These are phyloP conservation scores for Hypoxylon sp. DNA, from an alignment of 2,329 filamentous ascomycete species.

Conservation along the genomic window DNA sequence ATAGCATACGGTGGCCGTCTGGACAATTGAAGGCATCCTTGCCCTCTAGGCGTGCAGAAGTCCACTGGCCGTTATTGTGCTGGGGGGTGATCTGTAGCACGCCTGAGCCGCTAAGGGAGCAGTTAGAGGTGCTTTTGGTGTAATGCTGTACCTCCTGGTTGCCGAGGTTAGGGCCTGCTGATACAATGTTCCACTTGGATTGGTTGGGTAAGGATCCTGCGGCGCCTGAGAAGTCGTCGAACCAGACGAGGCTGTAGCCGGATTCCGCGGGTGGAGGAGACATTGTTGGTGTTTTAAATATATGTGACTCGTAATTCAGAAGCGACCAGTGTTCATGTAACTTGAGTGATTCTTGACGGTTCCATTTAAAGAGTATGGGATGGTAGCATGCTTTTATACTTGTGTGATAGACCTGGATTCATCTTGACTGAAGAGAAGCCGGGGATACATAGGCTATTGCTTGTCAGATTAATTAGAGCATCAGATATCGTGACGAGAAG, in stretches of 20 bases:
- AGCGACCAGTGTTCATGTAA: not conserved
- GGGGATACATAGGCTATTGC: not conserved
- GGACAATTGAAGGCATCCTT: slow-evolving; percentile 43
- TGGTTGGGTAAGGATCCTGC: slow-evolving; percentile 36
- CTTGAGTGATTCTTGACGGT: not conserved
- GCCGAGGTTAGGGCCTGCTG: slow-evolving; percentile 35
- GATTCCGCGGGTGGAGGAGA: slow-evolving; percentile 33
- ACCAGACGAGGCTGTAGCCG: slow-evolving; percentile 37
- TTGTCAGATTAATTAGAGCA: not conserved
- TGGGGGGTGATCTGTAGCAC: slow-evolving; percentile 41
- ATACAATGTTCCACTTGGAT: slow-evolving; percentile 42
- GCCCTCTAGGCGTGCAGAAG: slow-evolving; percentile 45
- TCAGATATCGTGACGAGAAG: not conserved
- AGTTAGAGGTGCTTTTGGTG: slow-evolving; percentile 37
- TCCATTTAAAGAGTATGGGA: not conserved
- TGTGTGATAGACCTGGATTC: not conserved
- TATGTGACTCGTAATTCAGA: not conserved
- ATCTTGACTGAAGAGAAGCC: not conserved
- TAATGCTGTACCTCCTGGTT: slow-evolving; percentile 45
- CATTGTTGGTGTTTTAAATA: slow-evolving; percentile 10
- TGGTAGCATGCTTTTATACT: not conserved
- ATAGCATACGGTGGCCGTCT: slow-evolving; percentile 36
- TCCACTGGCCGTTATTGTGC: slow-evolving; percentile 41
- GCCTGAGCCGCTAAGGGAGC: slow-evolving; percentile 34
- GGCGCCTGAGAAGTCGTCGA: slow-evolving; percentile 40